A percentile compares a stretch with the other conserved stretches of the same genome.
phyloP scores from a whole-genome alignment of 2,329 filamentous ascomycete genomes.

The Aspergillus pseudoviridinutans region DNA sequence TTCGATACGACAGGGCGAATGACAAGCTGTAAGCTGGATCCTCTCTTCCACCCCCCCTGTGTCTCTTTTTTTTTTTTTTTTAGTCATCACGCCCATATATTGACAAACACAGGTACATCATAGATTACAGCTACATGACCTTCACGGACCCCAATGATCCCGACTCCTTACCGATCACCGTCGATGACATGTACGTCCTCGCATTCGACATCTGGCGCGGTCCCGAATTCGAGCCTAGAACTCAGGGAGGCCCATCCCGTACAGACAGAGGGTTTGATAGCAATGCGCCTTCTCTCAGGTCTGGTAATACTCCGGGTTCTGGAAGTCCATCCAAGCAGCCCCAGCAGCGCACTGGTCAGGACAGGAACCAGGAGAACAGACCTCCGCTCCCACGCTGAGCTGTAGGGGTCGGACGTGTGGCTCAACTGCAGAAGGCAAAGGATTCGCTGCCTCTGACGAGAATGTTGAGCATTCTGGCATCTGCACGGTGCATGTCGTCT shows the following conservation, averaged over 20 bases:
- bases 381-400: no score
- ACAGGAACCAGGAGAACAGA: no score
- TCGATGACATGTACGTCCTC: not conserved
- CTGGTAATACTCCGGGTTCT: no score
- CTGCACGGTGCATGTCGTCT: conserved; percentile 85
- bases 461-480: conserved; percentile 84
- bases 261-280: not conserved
- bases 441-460: conserved; percentile 73
- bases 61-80: no score
- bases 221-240: not conserved
- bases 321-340: no score
- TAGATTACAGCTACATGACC: not conserved
- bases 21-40: not conserved
- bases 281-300: no score
- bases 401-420: no score
- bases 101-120: not conserved
- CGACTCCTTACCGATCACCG: not conserved
- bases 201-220: not conserved
- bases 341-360: no score
- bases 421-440: no score
- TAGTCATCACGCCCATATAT: not conserved
- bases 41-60: no score
- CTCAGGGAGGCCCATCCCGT: not conserved
- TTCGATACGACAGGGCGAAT: not conserved
- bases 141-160: not conserved